These are phyloP conservation scores for Themeda triandra DNA, from an alignment of 176 grass and related monocot genomes.

Conservation along the genomic window DNA sequence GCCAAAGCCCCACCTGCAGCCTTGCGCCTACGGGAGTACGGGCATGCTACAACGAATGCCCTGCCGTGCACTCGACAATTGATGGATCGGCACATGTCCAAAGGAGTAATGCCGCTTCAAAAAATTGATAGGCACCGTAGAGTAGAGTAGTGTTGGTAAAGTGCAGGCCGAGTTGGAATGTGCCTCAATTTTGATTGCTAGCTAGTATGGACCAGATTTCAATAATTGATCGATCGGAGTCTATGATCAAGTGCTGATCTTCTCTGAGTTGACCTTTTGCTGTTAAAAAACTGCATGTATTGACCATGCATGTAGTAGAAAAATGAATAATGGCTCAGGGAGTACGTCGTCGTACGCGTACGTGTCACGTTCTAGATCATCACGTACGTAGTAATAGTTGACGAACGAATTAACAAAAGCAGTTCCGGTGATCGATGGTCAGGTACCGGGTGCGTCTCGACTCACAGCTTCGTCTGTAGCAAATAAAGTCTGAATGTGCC, in stretches of 20 bases:
- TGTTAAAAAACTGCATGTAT: not conserved
- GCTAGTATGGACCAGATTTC: not conserved
- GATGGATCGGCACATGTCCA: not conserved
- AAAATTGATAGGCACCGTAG: too few relatives aligned
- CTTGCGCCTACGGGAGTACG: not conserved
- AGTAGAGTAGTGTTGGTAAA: not conserved
- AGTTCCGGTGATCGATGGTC: not conserved
- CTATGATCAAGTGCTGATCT: not conserved
- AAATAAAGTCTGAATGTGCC: not conserved
- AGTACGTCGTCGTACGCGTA: too few relatives aligned
- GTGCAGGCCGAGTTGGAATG: not conserved
- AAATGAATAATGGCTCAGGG: not conserved
- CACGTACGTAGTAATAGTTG: too few relatives aligned
- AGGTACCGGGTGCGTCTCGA: not conserved
- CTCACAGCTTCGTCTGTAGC: not conserved
- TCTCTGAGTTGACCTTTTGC: not conserved
- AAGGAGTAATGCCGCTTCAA: not conserved
- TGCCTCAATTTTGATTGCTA: not conserved
- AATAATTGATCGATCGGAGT: not conserved
- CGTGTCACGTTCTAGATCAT: too few relatives aligned
- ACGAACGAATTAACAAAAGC: too few relatives aligned
- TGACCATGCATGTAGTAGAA: not conserved
- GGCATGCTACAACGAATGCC: not conserved
- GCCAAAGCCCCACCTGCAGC: not conserved
- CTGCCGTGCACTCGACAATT: not conserved